Evolutionary conservation across 495 filamentous ascomycete species (phyloP).

Genomic region (Chaetomidium leptoderma): DNA sequence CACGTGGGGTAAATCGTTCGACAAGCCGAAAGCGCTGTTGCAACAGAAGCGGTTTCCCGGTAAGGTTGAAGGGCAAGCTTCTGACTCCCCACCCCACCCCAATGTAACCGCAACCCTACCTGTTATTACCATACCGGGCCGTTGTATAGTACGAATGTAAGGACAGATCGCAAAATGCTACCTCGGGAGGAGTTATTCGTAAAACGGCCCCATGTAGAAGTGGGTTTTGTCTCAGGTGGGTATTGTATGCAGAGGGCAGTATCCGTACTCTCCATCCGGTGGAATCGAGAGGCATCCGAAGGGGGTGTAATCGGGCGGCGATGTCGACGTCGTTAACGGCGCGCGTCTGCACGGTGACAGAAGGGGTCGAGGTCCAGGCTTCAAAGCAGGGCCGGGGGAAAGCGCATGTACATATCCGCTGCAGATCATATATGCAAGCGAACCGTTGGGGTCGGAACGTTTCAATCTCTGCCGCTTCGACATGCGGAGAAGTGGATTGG

Average conservation of each 20-base stretch:
- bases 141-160: neutral
- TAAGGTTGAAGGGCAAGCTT: too few relatives aligned
- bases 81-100: neutral
- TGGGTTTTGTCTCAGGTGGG: neutral
- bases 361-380: neutral
- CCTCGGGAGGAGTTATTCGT: too few relatives aligned
- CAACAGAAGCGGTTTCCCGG: neutral
- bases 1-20: conserved; percentile 12
- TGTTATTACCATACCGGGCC: neutral
- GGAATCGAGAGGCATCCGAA: too few relatives aligned
- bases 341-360: neutral
- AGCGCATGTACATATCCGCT: conserved; percentile 6
- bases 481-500: neutral
- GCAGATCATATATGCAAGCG: conserved; percentile 8
- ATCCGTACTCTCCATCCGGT: too few relatives aligned
- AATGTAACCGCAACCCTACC: neutral
- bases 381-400: neutral
- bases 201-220: too few relatives aligned
- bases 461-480: conserved; percentile 1
- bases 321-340: too few relatives aligned
- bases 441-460: conserved; percentile 6
- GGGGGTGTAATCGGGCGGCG: too few relatives aligned
- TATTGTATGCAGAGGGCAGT: too few relatives aligned
- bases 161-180: neutral
- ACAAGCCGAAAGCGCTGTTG: neutral